phyloP scores from a whole-genome alignment of 2,329 filamentous ascomycete species.

The Pseudonectria foliicola region DNA sequence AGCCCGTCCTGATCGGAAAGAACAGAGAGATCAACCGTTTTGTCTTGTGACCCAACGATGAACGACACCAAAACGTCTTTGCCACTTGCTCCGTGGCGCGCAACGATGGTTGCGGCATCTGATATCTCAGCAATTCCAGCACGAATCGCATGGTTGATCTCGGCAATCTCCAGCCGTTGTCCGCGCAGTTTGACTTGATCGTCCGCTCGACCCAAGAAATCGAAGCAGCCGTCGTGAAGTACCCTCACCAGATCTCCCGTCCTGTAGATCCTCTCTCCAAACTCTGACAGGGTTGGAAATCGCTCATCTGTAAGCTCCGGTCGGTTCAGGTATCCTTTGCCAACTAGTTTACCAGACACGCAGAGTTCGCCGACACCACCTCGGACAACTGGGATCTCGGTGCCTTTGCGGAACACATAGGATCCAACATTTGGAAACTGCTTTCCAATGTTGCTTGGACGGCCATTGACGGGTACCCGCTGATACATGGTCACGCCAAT shows the following conservation, averaged over 20 bases:
- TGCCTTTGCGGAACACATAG: slow-evolving; percentile 65
- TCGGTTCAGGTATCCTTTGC: slow-evolving; percentile 80
- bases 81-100: slow-evolving; percentile 61
- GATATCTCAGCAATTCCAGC: slow-evolving; percentile 48
- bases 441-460: slow-evolving; percentile 79
- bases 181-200: slow-evolving; percentile 90
- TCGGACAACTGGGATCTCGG: slow-evolving; percentile 62
- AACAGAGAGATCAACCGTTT: slow-evolving; percentile 11
- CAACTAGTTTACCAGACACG: slow-evolving; percentile 78
- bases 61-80: slow-evolving; percentile 82
- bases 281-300: slow-evolving; percentile 59
- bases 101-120: slow-evolving; percentile 71
- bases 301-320: slow-evolving; percentile 67
- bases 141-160: slow-evolving; percentile 81
- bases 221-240: slow-evolving; percentile 72
- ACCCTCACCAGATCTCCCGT: slow-evolving; percentile 85
- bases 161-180: slow-evolving; percentile 80
- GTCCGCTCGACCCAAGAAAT: slow-evolving; percentile 81
- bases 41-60: slow-evolving; percentile 30
- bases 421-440: slow-evolving; percentile 85
- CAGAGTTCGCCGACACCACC: slow-evolving; percentile 85
- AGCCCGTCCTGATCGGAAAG: slow-evolving; percentile 30
- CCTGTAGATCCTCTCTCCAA: slow-evolving; percentile 64
- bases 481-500: slow-evolving; percentile 89
- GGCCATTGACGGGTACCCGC: slow-evolving; percentile 69